Evolutionary conservation across 495 filamentous ascomycete species (phyloP), one percentile per base, ranked within the genome.

Genomic region (Letharia columbiana): DNA sequence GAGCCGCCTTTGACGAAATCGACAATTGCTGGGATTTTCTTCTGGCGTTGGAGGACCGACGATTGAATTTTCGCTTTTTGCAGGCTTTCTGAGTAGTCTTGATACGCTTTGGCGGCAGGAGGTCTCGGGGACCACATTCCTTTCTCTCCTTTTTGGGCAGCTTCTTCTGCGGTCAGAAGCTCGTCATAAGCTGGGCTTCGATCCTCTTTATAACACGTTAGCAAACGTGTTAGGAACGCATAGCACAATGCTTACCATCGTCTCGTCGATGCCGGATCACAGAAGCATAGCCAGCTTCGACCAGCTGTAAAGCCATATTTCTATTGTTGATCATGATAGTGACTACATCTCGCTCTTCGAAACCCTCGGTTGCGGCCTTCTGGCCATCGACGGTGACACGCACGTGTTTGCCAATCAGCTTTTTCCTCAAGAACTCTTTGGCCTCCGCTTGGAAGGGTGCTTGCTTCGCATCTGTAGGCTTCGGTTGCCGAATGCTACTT

Each of bases 1-100:
- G 92, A 96, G 41, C 89, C 95, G 18, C 91, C 91, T 77, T 96
- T 96, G 79, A 96, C 94, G 73, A 91, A 99, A 74, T 99, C 95
- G 56, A 99, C 93, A 68, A 99, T 78, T 11, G 89, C 95, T 5
- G 95, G 91, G n/a, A 97, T 88, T 69, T 88, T 91, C 77, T 90
- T 91, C 76, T 96, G 92, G 23, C 93, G 86, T 64, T 91, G 87
- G 23, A 99, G 83, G 42, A 90, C 84, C 7, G 91, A 89, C 33
- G 96, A 80, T 72, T 94, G 91, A 52, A 94, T 86, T 82, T 96
- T 98, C 60, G 95, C 95, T 76, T 96, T 97, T 74, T 96, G 92
- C 0, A 92, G 79, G 52, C 79, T 91, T 78, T 98, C 95, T 4
- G 91, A 96, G 76, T 91, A 91, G 75, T 98, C 95, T 47, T 87